Evolutionary conservation across 1,284 basidiomycete species (phyloP), one percentile per base, ranked within the genome.

Genomic region (Boletellus deceptivus): DNA sequence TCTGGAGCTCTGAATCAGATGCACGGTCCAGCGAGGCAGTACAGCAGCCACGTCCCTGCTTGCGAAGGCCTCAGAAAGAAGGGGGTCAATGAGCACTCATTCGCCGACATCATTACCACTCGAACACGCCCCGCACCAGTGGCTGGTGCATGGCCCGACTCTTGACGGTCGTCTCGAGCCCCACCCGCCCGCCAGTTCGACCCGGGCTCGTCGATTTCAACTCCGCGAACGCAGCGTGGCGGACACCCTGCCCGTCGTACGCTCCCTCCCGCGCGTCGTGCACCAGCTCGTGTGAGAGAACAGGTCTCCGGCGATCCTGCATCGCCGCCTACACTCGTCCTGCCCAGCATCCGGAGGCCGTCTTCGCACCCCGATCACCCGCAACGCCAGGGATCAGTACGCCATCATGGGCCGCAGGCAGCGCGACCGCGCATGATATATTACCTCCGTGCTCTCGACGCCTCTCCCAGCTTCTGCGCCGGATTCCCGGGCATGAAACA

Each of bases 161-260:
- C 49, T 64, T 58, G 56, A 39, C 17, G 47, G 22, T 39, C 35
- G 24, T 38, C 14, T 16, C 16, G 4, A 14, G 33, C 33, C 3
- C 29, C 29, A 29, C 11, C 29, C 29, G 16, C 14, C 14, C 14
- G 33, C 16, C 33, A 16, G 3, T n/a, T 16, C 4, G 2, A 6
- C 13, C 2, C 16, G 33, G 33, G 33, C 33, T n/a, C 35, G 6
- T 10, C 8, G 36, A 56, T 63, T 66, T 47, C 35, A 65, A 67
- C 68, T 67, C 64, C 64, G 64, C 64, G 64, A 70, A 48, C 45
- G 25, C 50, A 42, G 63, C 55, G 68, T 66, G 62, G 53, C 63
- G 33, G 38, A 50, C 29, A 29, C 29, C 6, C 29, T 11, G 29
- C 27, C 2, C 4, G 6, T 5, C 3, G 27, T 27, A 10, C 11